phyloP scores from a whole-genome alignment of 2,329 filamentous ascomycete species.

The Lasiodiplodia theobromae region DNA sequence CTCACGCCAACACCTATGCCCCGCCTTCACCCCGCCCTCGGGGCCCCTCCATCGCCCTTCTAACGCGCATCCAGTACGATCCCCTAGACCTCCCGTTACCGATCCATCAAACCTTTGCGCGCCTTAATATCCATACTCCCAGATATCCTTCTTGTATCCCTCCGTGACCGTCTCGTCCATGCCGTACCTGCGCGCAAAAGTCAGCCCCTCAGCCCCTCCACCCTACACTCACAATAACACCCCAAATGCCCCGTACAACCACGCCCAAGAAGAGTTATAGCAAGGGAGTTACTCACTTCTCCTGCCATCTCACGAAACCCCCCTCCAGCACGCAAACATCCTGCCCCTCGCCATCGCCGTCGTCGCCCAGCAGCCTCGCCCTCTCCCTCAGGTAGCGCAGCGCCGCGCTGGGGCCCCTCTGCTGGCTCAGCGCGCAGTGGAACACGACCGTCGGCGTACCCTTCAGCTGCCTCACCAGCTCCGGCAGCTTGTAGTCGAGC shows the following conservation, averaged over 20 bases:
- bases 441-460: conserved; percentile 88
- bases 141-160: conserved; percentile 83
- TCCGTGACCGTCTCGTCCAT: conserved; percentile 82
- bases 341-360: conserved; percentile 56
- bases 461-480: conserved; percentile 78
- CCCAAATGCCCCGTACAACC: not conserved
- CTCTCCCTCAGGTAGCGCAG: conserved; percentile 78
- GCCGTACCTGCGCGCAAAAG: conserved; percentile 62
- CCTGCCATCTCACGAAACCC: conserved; percentile 90
- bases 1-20: not conserved
- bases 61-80: conserved; percentile 18
- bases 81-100: conserved; percentile 16
- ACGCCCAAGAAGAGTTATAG: not conserved
- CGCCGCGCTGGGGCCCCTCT: conserved; percentile 85
- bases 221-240: not conserved
- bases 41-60: conserved; percentile 18
- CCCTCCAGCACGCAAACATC: conserved; percentile 81
- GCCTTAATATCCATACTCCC: conserved; percentile 62
- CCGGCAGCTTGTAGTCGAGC: conserved; percentile 79
- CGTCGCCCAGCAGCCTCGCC: conserved; percentile 55
- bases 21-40: not conserved
- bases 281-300: conserved; percentile 58
- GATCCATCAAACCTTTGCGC: not conserved
- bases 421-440: conserved; percentile 91
- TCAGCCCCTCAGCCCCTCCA: conserved; percentile 12